Evolutionary conservation across 148 eudicot species (phyloP), one percentile per base, ranked within the genome.

Genomic region (Amaranthus hypochondriacus): DNA sequence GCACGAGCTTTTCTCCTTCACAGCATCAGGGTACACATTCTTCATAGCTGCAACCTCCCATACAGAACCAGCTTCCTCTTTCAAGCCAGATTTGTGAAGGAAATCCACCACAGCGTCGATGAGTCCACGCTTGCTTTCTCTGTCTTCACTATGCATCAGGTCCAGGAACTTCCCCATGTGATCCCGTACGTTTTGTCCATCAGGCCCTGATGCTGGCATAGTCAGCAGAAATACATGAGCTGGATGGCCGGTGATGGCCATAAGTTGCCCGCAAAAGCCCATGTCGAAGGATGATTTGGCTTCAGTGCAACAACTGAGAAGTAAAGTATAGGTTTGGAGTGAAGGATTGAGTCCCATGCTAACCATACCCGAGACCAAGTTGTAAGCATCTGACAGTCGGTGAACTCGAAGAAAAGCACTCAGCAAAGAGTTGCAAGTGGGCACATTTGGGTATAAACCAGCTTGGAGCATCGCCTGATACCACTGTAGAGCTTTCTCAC

Each of bases 11-110:
- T 89, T 96, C 78, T 82, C 85, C 59, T 77, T 87, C 0, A 96
- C 85, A 0, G 94, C 94, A 60, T 92, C 99, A 2, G 99, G 99
- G 76, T 92, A 96, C 44, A 96, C 89, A 66, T 96, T 96, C 77
- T 88, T 96, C 69, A 85, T 80, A 3, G 99, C 96, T 4, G 97
- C 99, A 70, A 96, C 96, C 76, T 96, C 97, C 99, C 99, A 96
- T 2, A 96, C 90, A 6, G 96, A 92, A 2, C 99, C 99, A 0
- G 99, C 99, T 75, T 92, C 99, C 81, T 96, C 99, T 71, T 96
- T 96, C 7, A 96, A 84, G 44, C 99, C 99, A 0, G 96, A 79
- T 75, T 96, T 96, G 77, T 92, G 97, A 18, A 96, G 88, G 62
- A 96, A 96, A 70, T 96, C 96, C 0, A 96, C 89, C 15, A 92